Base-by-base conservation (phyloP, 208 protist genomes). In the Leishmania major region DNA sequence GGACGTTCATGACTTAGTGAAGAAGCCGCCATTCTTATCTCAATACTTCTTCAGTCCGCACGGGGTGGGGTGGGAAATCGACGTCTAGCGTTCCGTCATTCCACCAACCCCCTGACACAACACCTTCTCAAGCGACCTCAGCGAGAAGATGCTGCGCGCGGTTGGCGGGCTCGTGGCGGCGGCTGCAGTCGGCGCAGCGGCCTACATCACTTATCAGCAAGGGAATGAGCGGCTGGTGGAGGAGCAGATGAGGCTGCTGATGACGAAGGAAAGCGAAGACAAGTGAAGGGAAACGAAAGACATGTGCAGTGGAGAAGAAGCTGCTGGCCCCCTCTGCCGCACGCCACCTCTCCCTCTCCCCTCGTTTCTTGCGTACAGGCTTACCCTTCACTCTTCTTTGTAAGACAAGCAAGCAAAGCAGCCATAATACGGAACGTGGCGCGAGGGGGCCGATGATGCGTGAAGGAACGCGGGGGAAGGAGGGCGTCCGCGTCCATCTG, bases 201-300 rank as follows among this genome's bases (percentile, higher is more conserved):
- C 86, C 25, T 90, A 88, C 81, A 66, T 51, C 15, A 75, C 77
- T 8, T 90, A 90, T 69, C 78, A 81, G 11, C 79, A 75, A 71
- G 83, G 77, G n/a, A 88, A 86, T 72, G 84, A 90, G 67, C 64
- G 71, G 43, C 87, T 90, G 35, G 87, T 90, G 3, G 47, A 79
- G 77, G 80, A 82, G 28, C 80, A 90, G 71, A 86, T 90, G 79
- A 57, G 55, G 45, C 45, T 86, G 22, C 55, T 90, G 49, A 80
- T 86, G 75, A 37, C 10, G n/a, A 47, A 75, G 8, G 75, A 55
- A n/a, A 64, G n/a, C 37, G n/a, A 45, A 3, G 57, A 80, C 3
- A 80, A 4, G n/a, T 60, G 19, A 76, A 45, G 47, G 57, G 28
- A n/a, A n/a, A 19, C 31, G 69, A 31, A 22, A 7, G 11, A 17